A percentile compares a stretch with the other conserved stretches of the same genome.
Evolutionary conservation across 1,284 basidiomycete species (phyloP).

Genomic region (Rhodotorula sp.): DNA sequence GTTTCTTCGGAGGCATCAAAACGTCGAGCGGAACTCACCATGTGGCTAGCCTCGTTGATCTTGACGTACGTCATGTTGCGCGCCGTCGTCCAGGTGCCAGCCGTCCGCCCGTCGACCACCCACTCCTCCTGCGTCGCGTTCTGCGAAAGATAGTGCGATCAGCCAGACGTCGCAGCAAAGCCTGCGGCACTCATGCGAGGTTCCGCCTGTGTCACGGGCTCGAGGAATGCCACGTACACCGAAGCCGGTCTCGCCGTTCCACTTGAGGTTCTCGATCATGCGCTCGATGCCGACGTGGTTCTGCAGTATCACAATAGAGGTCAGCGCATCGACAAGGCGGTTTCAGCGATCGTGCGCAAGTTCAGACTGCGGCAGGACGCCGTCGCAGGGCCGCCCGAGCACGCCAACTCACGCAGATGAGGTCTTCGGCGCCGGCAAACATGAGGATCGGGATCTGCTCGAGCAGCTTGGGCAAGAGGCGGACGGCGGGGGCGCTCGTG

Average conservation of each 20-base stretch:
- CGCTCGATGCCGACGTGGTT: slow-evolving; percentile 89
- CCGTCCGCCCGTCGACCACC: slow-evolving; percentile 73
- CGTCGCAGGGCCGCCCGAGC: too few species aligned
- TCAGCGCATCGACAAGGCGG: not conserved
- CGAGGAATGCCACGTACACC: slow-evolving; percentile 61
- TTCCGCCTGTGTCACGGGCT: not conserved
- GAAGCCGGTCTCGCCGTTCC: slow-evolving; percentile 82
- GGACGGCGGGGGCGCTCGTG: slow-evolving; percentile 69
- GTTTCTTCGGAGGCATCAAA: not conserved
- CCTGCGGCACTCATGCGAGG: not conserved
- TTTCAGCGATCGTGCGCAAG: not conserved
- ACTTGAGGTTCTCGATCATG: slow-evolving; percentile 77
- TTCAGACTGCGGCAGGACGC: not conserved
- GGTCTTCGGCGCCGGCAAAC: slow-evolving; percentile 92
- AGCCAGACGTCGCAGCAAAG: not conserved
- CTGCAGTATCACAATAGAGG: slow-evolving; percentile 25
- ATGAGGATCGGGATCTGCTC: slow-evolving; percentile 77
- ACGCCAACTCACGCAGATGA: slow-evolving; percentile 65
- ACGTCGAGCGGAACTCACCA: slow-evolving; percentile 55
- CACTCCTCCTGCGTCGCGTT: slow-evolving; percentile 72
- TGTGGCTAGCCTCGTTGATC: slow-evolving; percentile 80
- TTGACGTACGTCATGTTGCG: slow-evolving; percentile 93
- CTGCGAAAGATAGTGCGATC: slow-evolving; percentile 52
- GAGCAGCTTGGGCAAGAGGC: slow-evolving; percentile 75
- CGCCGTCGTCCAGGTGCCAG: slow-evolving; percentile 85